Evolutionary conservation across 2,329 filamentous ascomycete species (phyloP), one percentile per base, ranked within the genome.

Genomic region (Fusarium goolgardi): DNA sequence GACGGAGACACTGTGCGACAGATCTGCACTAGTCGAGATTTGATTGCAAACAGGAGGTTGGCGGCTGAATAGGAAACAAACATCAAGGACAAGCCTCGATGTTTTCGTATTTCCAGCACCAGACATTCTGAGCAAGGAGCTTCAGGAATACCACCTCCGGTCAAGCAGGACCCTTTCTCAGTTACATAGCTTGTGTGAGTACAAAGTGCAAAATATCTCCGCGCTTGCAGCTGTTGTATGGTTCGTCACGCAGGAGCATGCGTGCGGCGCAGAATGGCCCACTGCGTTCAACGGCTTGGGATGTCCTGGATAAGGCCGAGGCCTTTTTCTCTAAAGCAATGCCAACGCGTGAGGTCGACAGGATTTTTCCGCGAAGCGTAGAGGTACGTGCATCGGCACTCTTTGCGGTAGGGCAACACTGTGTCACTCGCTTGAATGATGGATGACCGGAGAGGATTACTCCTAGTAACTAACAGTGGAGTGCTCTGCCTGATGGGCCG

Each of bases 11-110:
- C 65, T 70, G 71, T 73, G 71, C 67, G 49, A 73, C 71, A 73
- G 71, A 73, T 73, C 69, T 73, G 47, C 71, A 69, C 71, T 73
- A 73, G 60, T 59, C 66, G 70, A 73, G 57, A 73, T 73, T 73
- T 71, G 71, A 73, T 71, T 73, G 65, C 49, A 64, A 70, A 73
- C 63, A 45, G 65, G 59, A 71, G 63, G 61, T 55, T 71, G 62
- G 59, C 63, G 55, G 62, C 62, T 58, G 58, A 37, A 47, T 21
- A 51, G 47, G 34, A 51, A 51, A 51, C 47, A 51, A 51, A 51
- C 47, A 39, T n/a, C 34, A 51, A n/a, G n/a, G n/a, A 15, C n/a
- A 21, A 18, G 10, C 32, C 23, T 51, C 25, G 18, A n/a, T 11
- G 23, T 55, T 45, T 50, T 62, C 47, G 59, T 55, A 63, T 56